Base-by-base conservation (phyloP, 768 basidiomycete species). In the Hericium coralloides region DNA sequence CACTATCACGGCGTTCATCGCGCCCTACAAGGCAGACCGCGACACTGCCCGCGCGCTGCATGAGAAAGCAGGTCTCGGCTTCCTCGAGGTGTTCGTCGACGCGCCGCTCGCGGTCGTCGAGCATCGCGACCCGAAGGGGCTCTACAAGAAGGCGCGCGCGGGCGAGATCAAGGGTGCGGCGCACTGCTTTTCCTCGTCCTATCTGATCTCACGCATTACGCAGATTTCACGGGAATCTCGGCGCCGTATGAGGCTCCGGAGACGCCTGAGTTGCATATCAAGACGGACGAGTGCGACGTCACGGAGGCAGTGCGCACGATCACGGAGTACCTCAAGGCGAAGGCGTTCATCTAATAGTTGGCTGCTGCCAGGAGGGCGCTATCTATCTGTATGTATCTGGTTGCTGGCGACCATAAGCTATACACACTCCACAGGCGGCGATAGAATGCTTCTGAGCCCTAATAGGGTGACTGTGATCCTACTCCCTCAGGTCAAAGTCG, bases 161-260 rank as follows among this genome's bases (percentile, higher is more conserved):
- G 97, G 97, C 12, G 89, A 94, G 73, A 98, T 99, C 66, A 92
- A 92, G 82, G 92, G 95, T 92, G 57, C 53, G 74, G 12, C 56
- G 22, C 23, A 9, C 20, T 43, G 37, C 55, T 26, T 38, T 23
- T 48, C 18, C n/a, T 47, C 20, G 43, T 39, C 25, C 38, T 9
- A 36, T 37, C 26, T 1, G 49, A 51, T 5, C 5, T 53, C 9
- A 25, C 48, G 53, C 12, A 45, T 55, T 36, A n/a, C 47, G 3
- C 66, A 98, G 97, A 98, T 55, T 99, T 99, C 73, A 98, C 97
- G 49, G 97, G 97, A 7, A 88, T 98, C 68, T 95, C 93, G 20
- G 92, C 97, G 5, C 97, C 97, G 17, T 98, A 98, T 70, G 97
- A 98, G 72, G 81, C 84, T 5, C 97, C 97, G 17, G 76, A 77